Evolutionary conservation across 331 rosid genomes (phyloP).

Genomic region (Telfairia occidentalis): DNA sequence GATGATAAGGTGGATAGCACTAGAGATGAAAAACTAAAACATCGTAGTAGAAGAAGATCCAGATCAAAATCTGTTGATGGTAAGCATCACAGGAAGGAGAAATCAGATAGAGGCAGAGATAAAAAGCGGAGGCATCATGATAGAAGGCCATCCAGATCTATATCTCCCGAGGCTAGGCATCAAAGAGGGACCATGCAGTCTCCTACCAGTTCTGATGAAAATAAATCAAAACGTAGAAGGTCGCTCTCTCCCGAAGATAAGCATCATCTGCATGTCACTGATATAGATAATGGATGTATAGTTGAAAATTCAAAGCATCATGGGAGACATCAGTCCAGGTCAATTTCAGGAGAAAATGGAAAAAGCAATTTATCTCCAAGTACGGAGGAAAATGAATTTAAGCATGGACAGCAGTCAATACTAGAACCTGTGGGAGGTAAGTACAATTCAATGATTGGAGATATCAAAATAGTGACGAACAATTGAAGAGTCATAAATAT

Average conservation of each 20-base stretch:
- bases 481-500: constrained; percentile 24
- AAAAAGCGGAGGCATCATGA: constrained; percentile 60
- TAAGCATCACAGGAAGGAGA: constrained; percentile 44
- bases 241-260: constrained; percentile 49
- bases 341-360: constrained; percentile 33
- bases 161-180: constrained; percentile 43
- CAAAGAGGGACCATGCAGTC: constrained; percentile 32
- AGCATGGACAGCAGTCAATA: constrained; percentile 21
- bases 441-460: constrained; percentile 27
- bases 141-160: constrained; percentile 64
- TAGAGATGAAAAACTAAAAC: constrained; percentile 39
- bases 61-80: constrained; percentile 62
- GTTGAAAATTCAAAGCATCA: constrained; percentile 38
- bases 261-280: constrained; percentile 19
- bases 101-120: constrained; percentile 32
- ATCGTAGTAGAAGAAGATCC: constrained; percentile 35
- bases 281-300: constrained; percentile 32
- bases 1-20: constrained; percentile 25
- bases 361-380: constrained; percentile 33
- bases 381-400: constrained; percentile 29
- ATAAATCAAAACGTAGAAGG: constrained; percentile 28
- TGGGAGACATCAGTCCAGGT: constrained; percentile 34
- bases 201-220: constrained; percentile 29
- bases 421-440: constrained; percentile 34
- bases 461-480: constrained; percentile 23